Evolutionary conservation across 2,329 filamentous ascomycete species (phyloP).

Genomic region (Verruconis gallopava): DNA sequence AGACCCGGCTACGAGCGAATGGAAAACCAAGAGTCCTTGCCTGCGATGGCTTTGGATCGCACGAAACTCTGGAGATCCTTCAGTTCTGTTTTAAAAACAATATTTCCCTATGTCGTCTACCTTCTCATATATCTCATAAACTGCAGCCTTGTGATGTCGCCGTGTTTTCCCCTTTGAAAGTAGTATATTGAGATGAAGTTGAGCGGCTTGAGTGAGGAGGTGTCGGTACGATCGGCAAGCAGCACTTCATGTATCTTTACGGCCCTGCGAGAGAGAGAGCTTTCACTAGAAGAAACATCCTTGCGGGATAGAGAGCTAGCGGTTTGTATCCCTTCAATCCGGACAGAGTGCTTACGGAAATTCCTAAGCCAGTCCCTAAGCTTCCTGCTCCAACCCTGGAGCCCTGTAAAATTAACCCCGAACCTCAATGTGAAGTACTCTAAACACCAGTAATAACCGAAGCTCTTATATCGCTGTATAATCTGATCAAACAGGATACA

Average conservation of each 20-base stretch:
- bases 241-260: constrained; percentile 17
- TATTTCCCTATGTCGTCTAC: constrained; percentile 21
- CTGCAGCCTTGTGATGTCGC: no score
- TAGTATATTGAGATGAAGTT: constrained; percentile 17
- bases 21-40: constrained; percentile 1
- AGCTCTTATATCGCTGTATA: not conserved
- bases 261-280: constrained; percentile 13
- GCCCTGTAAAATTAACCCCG: constrained; percentile 4
- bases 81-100: constrained; percentile 22
- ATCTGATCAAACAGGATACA: constrained; percentile 13
- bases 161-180: constrained; percentile 15
- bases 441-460: constrained; percentile 1
- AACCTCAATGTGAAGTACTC: constrained; percentile 8
- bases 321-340: constrained; percentile 1
- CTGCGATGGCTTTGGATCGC: constrained; percentile 4
- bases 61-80: constrained; percentile 18
- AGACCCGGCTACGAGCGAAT: constrained; percentile 1
- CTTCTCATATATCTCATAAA: constrained; percentile 17
- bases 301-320: constrained; percentile 1
- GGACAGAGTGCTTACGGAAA: not conserved
- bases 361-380: not conserved
- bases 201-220: constrained; percentile 15
- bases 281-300: constrained; percentile 1
- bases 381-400: constrained; percentile 4
- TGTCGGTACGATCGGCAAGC: constrained; percentile 14